Evolutionary conservation across 2,329 filamentous ascomycete genomes (phyloP), one percentile per base, ranked within the genome.

Genomic region (Talaromyces sp.): DNA sequence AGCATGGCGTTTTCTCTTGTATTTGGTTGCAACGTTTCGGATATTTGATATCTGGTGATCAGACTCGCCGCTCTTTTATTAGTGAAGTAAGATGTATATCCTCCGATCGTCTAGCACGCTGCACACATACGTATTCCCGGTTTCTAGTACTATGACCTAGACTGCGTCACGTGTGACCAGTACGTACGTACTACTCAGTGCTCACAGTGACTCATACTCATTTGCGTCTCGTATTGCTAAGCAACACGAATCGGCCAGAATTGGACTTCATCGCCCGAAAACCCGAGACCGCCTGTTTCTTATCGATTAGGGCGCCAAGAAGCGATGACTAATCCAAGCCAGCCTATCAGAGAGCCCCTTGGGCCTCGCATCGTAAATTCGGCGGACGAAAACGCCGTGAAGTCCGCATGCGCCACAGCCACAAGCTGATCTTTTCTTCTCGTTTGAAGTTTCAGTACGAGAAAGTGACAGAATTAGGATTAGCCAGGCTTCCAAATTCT

Each of bases 1-100:
- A 74, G 72, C 72, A 71, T 70, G 72, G 72, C 70, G 72, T 74
- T 69, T 53, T 63, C 67, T 51, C 17, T 39, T 52, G 33, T 51
- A 13, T 39, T 39, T 39, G 48, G 28, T 39, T 17, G 8, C n/a
- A 21, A 52, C 25, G 35, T 39, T 31, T 51, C 31, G 31, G 15
- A 51, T 51, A 31, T 51, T 37, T 52, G 19, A 52, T 52, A 39
- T 36, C 35, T 50, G 22, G 31, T 60, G 60, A 50, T 53, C 53
- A 56, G 45, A 25, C 60, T 63, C 60, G 66, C 60, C 58, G 60
- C 61, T 61, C 53, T 56, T 31, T 5, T 46, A 19, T 40, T 54
- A 21, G 15, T 41, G 33, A 35, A n/a, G 8, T 55, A 37, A n/a
- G n/a, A 22, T 54, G 21, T 45, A 35, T 36, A 48, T 48, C 28